Base-by-base conservation (phyloP, 192 early-diverging fungal species). In the Bifiguratus adelaidae region DNA sequence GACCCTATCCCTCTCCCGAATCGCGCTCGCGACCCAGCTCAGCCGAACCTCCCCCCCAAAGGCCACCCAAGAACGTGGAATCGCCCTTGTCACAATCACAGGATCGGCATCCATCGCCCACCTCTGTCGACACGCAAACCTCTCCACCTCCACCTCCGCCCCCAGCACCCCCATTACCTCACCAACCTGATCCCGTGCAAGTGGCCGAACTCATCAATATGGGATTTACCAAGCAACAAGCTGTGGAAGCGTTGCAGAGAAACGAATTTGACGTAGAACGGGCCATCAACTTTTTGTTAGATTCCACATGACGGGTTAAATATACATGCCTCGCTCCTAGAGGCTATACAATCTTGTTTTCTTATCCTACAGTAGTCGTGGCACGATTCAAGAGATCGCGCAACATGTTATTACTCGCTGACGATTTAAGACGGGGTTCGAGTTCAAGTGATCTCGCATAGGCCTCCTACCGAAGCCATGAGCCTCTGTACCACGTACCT, bases 211-310 rank as follows among this genome's bases (percentile, higher is more conserved):
- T 88, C 23, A 56, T 71, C 25, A 78, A 68, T 48, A 86, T 88
- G 83, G 86, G 86, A 3, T 88, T 88, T 50, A 70, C 76, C 20
- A 66, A 68, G 7, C 63, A 74, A 6, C 83, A 86, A 56, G 82
- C 83, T 7, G 65, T 77, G 24, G 76, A 80, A 2, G 86, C 86
- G 2, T 64, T 88, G 46, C 74, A 84, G 41, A 82, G 78, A 67
- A 81, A 80, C 48, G 82, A 85, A 30, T 73, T 81, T 53, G 83
- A 88, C 58, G 58, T 81, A 24, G 68, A 72, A 30, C 78, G 78
- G 59, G 83, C 86, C 1, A 79, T 77, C 50, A 88, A 88, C 60
- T 85, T 82, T 58, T 67, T 88, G 35, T 67, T 88, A 45, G 86
- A 88, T 65, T 47, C 44, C 34, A 47, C n/a, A n/a, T n/a, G n/a